Evolutionary conservation across 176 grass and related monocot species (phyloP).

Genomic region (Pontederia paniculata): DNA sequence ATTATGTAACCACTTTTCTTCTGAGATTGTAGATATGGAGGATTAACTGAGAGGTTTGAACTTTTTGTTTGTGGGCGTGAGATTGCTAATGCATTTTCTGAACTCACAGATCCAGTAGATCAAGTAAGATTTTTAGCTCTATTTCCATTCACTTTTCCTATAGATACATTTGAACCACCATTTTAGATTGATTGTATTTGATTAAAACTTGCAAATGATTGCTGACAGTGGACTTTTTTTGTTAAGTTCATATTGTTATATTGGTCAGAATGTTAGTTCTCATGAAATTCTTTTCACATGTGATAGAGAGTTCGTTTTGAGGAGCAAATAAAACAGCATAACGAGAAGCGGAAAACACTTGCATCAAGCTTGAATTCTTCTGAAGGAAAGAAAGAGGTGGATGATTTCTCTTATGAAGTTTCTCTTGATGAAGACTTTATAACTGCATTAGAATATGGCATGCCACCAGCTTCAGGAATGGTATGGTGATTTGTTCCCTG

Average conservation of each 20-base stretch:
- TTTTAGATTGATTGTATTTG: neutral
- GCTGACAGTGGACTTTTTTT: neutral
- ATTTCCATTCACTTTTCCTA: neutral
- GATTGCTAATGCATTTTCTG: conserved; percentile 98
- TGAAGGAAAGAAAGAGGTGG: conserved; percentile 28
- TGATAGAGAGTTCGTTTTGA: conserved; percentile 81
- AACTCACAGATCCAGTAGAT: conserved; percentile 97
- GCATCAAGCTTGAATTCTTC: conserved; percentile 41
- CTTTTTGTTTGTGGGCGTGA: conserved; percentile 92
- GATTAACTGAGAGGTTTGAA: conserved; percentile 91
- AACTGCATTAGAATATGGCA: conserved; percentile 89
- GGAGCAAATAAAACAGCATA: conserved; percentile 90
- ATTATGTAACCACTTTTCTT: conserved; percentile 10
- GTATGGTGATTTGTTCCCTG: conserved; percentile 22
- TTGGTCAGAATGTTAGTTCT: neutral
- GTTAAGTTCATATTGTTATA: too few relatives aligned
- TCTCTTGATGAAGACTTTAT: conserved; percentile 87
- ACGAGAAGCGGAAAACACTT: conserved; percentile 61
- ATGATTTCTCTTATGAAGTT: conserved; percentile 94
- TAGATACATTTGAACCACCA: neutral
- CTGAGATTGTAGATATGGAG: conserved; percentile 37
- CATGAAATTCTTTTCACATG: neutral
- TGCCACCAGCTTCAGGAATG: conserved; percentile 99
- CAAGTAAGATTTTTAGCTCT: conserved; percentile 36
- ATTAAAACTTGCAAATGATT: neutral